Conservation (phyloP, 2,329 filamentous ascomycete genomes). For the Tolypocladium amazonense region DNA sequence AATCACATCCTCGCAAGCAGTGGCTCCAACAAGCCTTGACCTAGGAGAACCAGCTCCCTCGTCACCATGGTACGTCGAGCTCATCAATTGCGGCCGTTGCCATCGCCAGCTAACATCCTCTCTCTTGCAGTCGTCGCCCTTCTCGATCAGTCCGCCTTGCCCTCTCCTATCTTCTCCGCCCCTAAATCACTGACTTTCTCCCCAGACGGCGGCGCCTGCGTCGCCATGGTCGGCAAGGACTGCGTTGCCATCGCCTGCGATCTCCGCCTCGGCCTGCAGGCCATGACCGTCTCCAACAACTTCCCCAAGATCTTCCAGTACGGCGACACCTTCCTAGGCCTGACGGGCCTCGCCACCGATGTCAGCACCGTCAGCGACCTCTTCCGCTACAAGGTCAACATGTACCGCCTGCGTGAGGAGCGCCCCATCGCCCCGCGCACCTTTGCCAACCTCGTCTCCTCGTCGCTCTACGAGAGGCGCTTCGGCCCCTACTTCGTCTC, state of each 20-base stretch:
- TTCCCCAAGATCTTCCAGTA: slow-evolving; percentile 99
- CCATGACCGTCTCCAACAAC: slow-evolving; percentile 97
- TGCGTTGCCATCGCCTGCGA: slow-evolving; percentile 99
- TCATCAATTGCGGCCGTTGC: neutral
- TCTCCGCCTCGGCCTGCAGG: slow-evolving; percentile 90
- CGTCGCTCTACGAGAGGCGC: slow-evolving; percentile 83
- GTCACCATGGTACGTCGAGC: slow-evolving; percentile 1
- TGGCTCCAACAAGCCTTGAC: neutral
- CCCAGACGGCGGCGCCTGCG: slow-evolving; percentile 77
- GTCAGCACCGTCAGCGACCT: slow-evolving; percentile 90
- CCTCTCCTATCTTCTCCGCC: neutral
- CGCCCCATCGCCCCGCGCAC: slow-evolving; percentile 89
- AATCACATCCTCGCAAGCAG: neutral
- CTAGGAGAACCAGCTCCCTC: neutral
- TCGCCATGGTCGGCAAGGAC: slow-evolving; percentile 99
- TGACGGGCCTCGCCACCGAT: slow-evolving; percentile 94
- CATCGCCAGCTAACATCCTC: slow-evolving; percentile 16
- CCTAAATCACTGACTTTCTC: neutral
- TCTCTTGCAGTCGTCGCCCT: slow-evolving; percentile 63
- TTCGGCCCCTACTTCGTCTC: slow-evolving; percentile 96
- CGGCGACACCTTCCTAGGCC: slow-evolving; percentile 87
- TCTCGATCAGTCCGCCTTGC: slow-evolving; percentile 74
- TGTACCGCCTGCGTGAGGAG: slow-evolving; percentile 98
- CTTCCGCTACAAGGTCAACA: slow-evolving; percentile 99
- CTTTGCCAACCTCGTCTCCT: slow-evolving; percentile 91